Evolutionary conservation across 441 rosid genomes (phyloP), one percentile per base, ranked within the genome.

Genomic region (Melianthus villosus): DNA sequence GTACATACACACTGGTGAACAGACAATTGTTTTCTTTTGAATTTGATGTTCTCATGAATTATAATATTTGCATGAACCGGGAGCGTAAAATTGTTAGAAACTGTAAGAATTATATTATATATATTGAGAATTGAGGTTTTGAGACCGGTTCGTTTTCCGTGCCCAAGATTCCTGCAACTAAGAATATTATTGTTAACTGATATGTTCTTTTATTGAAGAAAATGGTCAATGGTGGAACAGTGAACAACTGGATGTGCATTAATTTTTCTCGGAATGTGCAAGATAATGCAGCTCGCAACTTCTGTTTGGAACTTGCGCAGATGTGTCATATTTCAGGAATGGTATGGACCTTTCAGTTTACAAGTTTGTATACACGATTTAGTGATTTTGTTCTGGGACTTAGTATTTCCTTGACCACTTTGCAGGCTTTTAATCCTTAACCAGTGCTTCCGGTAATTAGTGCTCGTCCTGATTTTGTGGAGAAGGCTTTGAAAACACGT

Each of bases 261-360:
- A 89, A 84, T 72, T 89, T 89, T 55, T 89, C 96, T 35, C 70
- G 85, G 18, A 84, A 78, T 22, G 94, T 89, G 34, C 96, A 84
- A 73, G 98, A 84, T 49, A 79, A 67, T 17, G 77, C 75, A 49
- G 96, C 92, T 27, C 80, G 75, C 4, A 94, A 84, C 9, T 89
- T 89, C 56, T 89, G 93, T 64, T 73, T 44, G 54, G 98, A 84
- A 40, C 94, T 89, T 54, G 80, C 71, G 53, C 96, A 84, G 59
- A 84, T 82, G 96, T 89, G 98, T 34, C 89, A 79, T 71, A 76
- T 89, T 19, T 89, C 92, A 10, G 98, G 98, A 63, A 84, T 89
- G 98, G 98, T 89, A 73, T 0, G 38, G 25, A 31, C 42, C 28
- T 25, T 20, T 32, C 32, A 1, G 16, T 36, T 53, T 28, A 20